phyloP scores from a whole-genome alignment of 2,329 filamentous ascomycete genomes.

The Teratosphaeria nubilosa region DNA sequence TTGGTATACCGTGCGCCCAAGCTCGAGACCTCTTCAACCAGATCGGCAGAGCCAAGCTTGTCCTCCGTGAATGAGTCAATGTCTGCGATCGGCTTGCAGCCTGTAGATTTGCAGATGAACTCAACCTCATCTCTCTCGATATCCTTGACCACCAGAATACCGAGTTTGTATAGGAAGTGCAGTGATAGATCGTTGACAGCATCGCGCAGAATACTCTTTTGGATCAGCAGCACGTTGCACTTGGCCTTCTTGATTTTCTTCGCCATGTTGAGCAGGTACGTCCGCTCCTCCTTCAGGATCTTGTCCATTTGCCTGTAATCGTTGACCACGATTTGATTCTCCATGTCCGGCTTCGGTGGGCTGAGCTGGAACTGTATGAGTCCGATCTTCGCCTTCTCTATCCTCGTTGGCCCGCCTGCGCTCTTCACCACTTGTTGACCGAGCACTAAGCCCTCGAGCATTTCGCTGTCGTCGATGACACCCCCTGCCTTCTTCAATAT shows the following conservation, averaged over 20 bases:
- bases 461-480: constrained; percentile 96
- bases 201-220: constrained; percentile 95
- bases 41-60: constrained; percentile 86
- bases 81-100: constrained; percentile 97
- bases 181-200: constrained; percentile 95
- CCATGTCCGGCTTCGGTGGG: constrained; percentile 98
- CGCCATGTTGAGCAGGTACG: constrained; percentile 95
- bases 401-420: constrained; percentile 77
- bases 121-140: constrained; percentile 98
- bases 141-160: constrained; percentile 92
- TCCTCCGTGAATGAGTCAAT: constrained; percentile 98
- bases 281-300: constrained; percentile 97
- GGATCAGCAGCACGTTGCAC: constrained; percentile 95
- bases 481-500: constrained; percentile 97
- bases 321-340: constrained; percentile 98
- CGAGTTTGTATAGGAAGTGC: constrained; percentile 94
- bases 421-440: constrained; percentile 90
- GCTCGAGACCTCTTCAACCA: constrained; percentile 84
- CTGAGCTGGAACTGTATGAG: constrained; percentile 98
- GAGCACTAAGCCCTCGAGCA: constrained; percentile 88
- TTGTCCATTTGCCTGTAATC: constrained; percentile 99
- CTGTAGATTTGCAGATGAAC: constrained; percentile 98
- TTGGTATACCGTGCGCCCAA: constrained; percentile 89
- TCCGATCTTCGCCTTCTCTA: constrained; percentile 95
- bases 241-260: constrained; percentile 99